Percentiles rank a stretch among this genome's conserved stretches.
These are phyloP conservation scores for Lipomyces chichibuensis DNA, from an alignment of 805 yeast species.

Conservation along the genomic window DNA sequence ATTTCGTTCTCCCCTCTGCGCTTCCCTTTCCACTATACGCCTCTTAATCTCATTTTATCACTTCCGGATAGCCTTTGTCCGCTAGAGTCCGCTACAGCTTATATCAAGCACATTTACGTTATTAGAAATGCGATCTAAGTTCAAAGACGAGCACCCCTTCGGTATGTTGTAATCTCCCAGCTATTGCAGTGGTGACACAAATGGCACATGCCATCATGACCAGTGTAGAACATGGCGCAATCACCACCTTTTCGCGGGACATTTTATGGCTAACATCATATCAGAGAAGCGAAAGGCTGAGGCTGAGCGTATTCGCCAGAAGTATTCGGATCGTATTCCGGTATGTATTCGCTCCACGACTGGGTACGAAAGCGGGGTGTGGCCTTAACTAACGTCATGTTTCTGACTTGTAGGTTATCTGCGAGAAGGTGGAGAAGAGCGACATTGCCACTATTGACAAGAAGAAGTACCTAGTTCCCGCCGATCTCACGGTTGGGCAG, in stretches of 20 bases:
- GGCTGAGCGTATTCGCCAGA: constrained; percentile 84
- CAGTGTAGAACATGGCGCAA: not conserved
- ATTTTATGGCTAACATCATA: not conserved
- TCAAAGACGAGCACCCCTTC: constrained; percentile 93
- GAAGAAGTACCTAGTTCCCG: constrained; percentile 94
- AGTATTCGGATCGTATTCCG: constrained; percentile 91
- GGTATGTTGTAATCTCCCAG: constrained; percentile 54
- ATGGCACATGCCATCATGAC: not conserved
- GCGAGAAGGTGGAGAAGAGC: constrained; percentile 95
- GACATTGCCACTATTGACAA: constrained; percentile 96
- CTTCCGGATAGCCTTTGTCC: not conserved
- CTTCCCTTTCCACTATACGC: not conserved
- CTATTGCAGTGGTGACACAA: not conserved
- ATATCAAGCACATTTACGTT: not conserved
- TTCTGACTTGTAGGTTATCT: constrained; percentile 55
- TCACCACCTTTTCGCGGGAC: not conserved
- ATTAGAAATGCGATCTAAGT: constrained; percentile 76
- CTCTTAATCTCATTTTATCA: not conserved
- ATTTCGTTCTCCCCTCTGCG: not conserved
- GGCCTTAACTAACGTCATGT: not conserved
- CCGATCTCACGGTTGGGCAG: constrained; percentile 95
- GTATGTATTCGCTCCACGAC: constrained; percentile 44
- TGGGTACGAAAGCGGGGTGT: not conserved
- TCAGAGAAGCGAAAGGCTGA: constrained; percentile 91
- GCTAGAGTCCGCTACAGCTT: not conserved